Evolutionary conservation across 1,139 yeast genomes (phyloP), one percentile per base, ranked within the genome.

Genomic region (Blastobotrys niveus): DNA sequence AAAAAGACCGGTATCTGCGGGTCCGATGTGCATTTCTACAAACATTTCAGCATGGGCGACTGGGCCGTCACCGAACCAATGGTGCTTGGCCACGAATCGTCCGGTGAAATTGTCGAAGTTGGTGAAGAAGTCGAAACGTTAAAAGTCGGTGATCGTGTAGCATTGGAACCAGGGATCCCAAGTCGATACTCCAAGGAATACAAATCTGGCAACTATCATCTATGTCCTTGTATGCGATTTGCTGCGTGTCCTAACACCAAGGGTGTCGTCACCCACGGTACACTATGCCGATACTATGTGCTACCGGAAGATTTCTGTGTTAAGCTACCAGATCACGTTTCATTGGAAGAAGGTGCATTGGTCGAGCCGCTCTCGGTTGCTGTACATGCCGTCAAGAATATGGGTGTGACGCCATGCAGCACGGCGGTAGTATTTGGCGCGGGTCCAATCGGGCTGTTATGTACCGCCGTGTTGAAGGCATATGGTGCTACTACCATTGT

Each of bases 281-380:
- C 95, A 12, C 71, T 87, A 53, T 75, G 83, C 57, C 78, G 80
- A 60, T 83, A 80, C 66, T 86, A 74, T 65, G 64, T 78, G 53
- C 70, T 82, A 35, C 94, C 95, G n/a, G 89, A 83, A 58, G 95
- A 86, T 61, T 86, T 83, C 63, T 76, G 86, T 62, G 82, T 79
- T 57, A 82, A 82, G 63, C 70, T 87, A 49, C 94, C 95, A 6
- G 86, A 80, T 24, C 72, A 77, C 55, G 85, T 87, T 42, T 53
- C 84, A 2, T 76, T 81, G 51, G 95, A 86, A 62, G 82, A 85
- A 66, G 96, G 95, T 50, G 95, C 96, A 1, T 65, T 86, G 62
- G 85, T 83, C 34, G 96, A 88, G 67, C 96, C 96, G 30, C 69
- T 87, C 56, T 73, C 86, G 25, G 96, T 88, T 38, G 95, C 87